These are phyloP conservation scores for Thielaviopsis euricoi DNA, from an alignment of 2,329 filamentous ascomycete species.

Conservation along the genomic window DNA sequence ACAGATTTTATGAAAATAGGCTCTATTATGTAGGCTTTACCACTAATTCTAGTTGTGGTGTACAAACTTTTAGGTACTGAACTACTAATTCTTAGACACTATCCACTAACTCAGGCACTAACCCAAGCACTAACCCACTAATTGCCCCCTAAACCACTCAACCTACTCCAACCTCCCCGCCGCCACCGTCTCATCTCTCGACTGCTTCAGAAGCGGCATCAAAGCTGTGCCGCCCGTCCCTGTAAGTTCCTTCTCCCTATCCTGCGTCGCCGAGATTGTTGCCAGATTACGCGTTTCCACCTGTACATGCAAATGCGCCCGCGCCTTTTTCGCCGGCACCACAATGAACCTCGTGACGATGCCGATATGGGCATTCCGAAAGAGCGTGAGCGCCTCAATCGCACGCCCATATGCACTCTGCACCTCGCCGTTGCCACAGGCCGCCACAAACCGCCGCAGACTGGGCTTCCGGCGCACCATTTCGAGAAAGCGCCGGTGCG, in stretches of 20 bases:
- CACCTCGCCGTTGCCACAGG: slow-evolving; percentile 42
- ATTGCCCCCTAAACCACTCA: too few species aligned
- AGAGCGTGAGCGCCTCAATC: slow-evolving; percentile 47
- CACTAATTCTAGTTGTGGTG: too few species aligned
- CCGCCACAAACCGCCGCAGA: slow-evolving; percentile 56
- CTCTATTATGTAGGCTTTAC: too few species aligned
- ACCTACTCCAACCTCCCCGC: slow-evolving; percentile 31
- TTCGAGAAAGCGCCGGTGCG: slow-evolving; percentile 74
- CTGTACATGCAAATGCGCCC: slow-evolving; percentile 37
- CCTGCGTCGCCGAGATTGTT: background rate
- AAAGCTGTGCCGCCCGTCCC: slow-evolving; percentile 88
- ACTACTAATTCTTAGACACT: too few species aligned
- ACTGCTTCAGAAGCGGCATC: slow-evolving; percentile 92
- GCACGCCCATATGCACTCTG: slow-evolving; percentile 79
- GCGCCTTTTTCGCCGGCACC: slow-evolving; percentile 41
- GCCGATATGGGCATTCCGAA: slow-evolving; percentile 89
- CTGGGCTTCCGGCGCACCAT: slow-evolving; percentile 68
- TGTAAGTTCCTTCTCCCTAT: slow-evolving; percentile 31
- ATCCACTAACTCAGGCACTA: too few species aligned
- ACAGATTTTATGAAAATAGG: too few species aligned
- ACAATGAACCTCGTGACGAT: slow-evolving; percentile 95
- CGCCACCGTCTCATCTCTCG: slow-evolving; percentile 86
- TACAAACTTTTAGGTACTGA: too few species aligned
- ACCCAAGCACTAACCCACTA: too few species aligned
- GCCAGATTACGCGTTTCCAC: background rate